Conservation (phyloP, 768 basidiomycete species). For the Kwoniella bestiolae region DNA sequence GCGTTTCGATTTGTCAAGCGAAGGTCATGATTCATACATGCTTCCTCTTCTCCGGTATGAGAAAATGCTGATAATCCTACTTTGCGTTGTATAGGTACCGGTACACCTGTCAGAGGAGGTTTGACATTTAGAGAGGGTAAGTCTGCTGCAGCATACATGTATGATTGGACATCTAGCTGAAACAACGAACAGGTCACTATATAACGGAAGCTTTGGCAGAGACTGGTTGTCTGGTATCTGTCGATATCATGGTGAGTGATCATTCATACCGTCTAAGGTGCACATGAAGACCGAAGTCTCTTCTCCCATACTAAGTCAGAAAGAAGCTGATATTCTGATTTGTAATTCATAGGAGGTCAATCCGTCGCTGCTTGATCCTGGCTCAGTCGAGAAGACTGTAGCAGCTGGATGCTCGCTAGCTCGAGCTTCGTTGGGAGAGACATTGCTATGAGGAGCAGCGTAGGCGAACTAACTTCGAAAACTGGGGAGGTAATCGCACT, state of each 20-base stretch:
- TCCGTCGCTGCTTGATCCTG: conserved; percentile 80
- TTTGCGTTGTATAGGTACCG: conserved; percentile 42
- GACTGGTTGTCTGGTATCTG: conserved; percentile 85
- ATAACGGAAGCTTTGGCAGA: conserved; percentile 91
- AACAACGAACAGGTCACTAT: conserved; percentile 66
- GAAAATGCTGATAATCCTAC: too few relatives aligned
- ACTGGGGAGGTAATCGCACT: too few relatives aligned
- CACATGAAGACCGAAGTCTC: too few relatives aligned
- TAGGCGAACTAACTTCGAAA: too few relatives aligned
- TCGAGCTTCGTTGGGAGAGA: conserved; percentile 57
- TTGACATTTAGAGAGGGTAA: conserved; percentile 92
- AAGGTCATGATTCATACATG: too few relatives aligned
- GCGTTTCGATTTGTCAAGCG: too few relatives aligned
- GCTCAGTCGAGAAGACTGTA: conserved; percentile 81
- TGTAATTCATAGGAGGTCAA: conserved; percentile 77
- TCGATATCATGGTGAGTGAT: conserved; percentile 89
- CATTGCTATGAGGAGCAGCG: too few relatives aligned
- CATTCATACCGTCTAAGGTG: too few relatives aligned
- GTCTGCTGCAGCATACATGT: background rate
- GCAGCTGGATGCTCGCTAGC: conserved; percentile 61
- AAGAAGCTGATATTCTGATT: conserved; percentile 4
- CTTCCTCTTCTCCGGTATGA: background rate
- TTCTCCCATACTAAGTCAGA: too few relatives aligned
- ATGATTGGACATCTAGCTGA: background rate
- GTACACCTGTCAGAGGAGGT: conserved; percentile 80